Conservation (phyloP, 2,329 filamentous ascomycete genomes). For the Aspergillus versicolor region DNA sequence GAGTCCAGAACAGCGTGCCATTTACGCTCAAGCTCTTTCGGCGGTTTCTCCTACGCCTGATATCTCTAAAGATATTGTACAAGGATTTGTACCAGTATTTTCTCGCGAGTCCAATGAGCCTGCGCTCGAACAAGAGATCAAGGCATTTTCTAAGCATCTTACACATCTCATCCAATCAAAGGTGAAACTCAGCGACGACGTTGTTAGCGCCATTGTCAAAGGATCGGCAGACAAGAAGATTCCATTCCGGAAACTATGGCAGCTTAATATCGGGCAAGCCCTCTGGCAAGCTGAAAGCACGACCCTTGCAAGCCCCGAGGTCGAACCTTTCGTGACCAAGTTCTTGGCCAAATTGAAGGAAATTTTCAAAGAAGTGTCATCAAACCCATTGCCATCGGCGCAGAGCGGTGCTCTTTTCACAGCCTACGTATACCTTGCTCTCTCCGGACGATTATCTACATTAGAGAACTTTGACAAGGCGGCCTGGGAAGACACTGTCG, state of each 20-base stretch:
- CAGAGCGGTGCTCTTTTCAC: slow-evolving; percentile 81
- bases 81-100: slow-evolving; percentile 66
- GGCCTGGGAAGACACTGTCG: slow-evolving; percentile 51
- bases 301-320: slow-evolving; percentile 50
- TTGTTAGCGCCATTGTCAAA: slow-evolving; percentile 72
- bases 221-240: slow-evolving; percentile 83
- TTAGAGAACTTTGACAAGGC: slow-evolving; percentile 55
- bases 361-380: slow-evolving; percentile 72
- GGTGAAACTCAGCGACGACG: slow-evolving; percentile 62
- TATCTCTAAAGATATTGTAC: slow-evolving; percentile 65
- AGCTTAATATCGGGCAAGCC: slow-evolving; percentile 69
- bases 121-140: slow-evolving; percentile 73
- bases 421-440: slow-evolving; percentile 70
- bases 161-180: slow-evolving; percentile 61
- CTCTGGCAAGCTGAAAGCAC: slow-evolving; percentile 58
- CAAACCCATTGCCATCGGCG: slow-evolving; percentile 74
- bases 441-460: slow-evolving; percentile 57
- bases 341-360: slow-evolving; percentile 55
- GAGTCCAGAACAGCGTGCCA: slow-evolving; percentile 77
- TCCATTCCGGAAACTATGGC: slow-evolving; percentile 75
- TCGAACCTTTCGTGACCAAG: slow-evolving; percentile 49
- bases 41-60: slow-evolving; percentile 60
- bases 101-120: slow-evolving; percentile 86
- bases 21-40: slow-evolving; percentile 78
- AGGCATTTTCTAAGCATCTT: slow-evolving; percentile 66